phyloP scores from a whole-genome alignment of 208 protist genomes.

The Vickermania ingenoplastis region DNA sequence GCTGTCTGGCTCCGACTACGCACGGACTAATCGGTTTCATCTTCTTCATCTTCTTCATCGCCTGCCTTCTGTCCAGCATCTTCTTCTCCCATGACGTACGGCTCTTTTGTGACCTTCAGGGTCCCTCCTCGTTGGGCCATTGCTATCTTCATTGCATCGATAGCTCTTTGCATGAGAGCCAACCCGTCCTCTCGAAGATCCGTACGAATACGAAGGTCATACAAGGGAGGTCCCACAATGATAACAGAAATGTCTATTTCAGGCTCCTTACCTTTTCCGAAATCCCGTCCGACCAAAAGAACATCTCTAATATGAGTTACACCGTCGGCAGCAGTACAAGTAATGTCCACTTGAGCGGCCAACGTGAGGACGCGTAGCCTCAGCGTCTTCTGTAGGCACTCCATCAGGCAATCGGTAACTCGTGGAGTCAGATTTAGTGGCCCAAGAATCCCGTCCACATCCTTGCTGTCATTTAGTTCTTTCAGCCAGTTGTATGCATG shows the following conservation, averaged over 20 bases:
- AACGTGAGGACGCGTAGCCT: constrained; percentile 81
- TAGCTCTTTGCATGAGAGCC: constrained; percentile 72
- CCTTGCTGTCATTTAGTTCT: constrained; percentile 58
- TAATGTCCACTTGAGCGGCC: constrained; percentile 94
- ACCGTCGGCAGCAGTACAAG: constrained; percentile 97
- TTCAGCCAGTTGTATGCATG: constrained; percentile 74
- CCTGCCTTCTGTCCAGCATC: constrained; percentile 22
- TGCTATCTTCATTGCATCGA: constrained; percentile 84
- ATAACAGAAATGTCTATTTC: constrained; percentile 85
- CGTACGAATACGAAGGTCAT: constrained; percentile 88
- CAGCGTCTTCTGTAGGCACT: constrained; percentile 83
- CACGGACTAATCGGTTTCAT: constrained; percentile 70
- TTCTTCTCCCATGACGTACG: constrained; percentile 61
- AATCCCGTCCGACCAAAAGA: constrained; percentile 84
- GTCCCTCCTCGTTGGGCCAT: constrained; percentile 83
- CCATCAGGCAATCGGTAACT: constrained; percentile 42
- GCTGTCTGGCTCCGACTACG: no score
- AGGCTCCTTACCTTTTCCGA: constrained; percentile 53
- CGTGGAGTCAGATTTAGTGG: constrained; percentile 59
- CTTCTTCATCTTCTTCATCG: constrained; percentile 61
- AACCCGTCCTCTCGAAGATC: constrained; percentile 92
- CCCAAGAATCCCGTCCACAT: constrained; percentile 62
- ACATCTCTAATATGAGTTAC: constrained; percentile 96
- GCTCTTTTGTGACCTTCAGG: constrained; percentile 78
- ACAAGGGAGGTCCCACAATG: constrained; percentile 95